Percentiles rank a stretch among this genome's conserved stretches.
These are phyloP conservation scores for Thalassiosira ordinaria DNA, from an alignment of 352 stramenopile species.

Conservation along the genomic window DNA sequence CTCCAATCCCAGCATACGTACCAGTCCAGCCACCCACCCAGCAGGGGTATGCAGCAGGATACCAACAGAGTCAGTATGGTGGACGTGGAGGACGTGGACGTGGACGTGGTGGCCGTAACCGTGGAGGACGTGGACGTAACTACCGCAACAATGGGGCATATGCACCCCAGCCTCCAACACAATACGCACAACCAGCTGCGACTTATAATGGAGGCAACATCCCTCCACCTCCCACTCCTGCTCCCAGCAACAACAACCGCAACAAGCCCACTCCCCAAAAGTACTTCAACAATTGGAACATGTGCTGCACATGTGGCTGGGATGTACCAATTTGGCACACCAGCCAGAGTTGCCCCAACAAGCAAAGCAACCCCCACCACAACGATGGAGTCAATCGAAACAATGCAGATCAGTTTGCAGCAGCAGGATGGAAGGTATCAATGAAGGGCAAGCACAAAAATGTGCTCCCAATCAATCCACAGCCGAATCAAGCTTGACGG, in stretches of 20 bases:
- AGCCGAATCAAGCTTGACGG: slow-evolving; percentile 18
- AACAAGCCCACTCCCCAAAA: background rate
- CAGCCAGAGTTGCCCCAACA: background rate
- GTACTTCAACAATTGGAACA: slow-evolving; percentile 3
- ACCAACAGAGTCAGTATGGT: background rate
- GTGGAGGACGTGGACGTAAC: background rate
- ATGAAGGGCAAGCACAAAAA: slow-evolving; percentile 7
- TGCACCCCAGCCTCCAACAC: background rate
- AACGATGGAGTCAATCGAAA: background rate
- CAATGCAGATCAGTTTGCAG: background rate
- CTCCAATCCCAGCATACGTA: background rate
- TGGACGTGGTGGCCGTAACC: background rate
- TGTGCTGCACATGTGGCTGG: slow-evolving; percentile 2
- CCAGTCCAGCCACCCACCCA: no score
- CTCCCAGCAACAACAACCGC: no score
- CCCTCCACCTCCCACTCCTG: no score
- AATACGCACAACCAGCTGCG: background rate
- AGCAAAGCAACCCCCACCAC: background rate
- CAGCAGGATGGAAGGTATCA: background rate
- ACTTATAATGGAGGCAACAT: no score
- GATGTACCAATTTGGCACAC: background rate
- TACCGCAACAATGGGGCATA: background rate
- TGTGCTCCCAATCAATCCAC: slow-evolving; percentile 4
- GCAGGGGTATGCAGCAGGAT: no score
- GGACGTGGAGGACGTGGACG: background rate